phyloP scores from a whole-genome alignment of 2,329 filamentous ascomycete species.

The Scedosporium boydii region DNA sequence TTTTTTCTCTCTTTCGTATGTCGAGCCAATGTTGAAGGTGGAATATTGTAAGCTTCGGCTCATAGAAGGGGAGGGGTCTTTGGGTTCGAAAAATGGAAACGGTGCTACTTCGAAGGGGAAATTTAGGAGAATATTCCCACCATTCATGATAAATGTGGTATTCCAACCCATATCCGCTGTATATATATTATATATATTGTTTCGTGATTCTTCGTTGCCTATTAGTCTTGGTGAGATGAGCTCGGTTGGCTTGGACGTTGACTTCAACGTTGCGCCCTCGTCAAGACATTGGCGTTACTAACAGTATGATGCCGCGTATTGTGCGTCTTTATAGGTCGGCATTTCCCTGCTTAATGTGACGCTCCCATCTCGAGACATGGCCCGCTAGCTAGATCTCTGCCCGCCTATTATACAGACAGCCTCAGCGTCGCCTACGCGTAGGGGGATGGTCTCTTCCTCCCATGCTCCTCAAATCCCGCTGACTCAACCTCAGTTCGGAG shows the following conservation, averaged over 20 bases:
- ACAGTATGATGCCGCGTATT: no score
- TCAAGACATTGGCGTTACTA: no score
- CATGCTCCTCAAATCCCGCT: constrained; percentile 65
- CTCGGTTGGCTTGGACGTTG: background rate
- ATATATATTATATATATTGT: background rate
- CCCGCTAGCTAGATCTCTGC: no score
- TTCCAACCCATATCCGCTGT: background rate
- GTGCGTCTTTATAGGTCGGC: no score
- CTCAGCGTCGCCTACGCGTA: background rate
- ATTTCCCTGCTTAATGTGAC: no score
- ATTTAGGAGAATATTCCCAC: background rate
- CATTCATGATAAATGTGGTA: background rate
- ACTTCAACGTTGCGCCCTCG: no score
- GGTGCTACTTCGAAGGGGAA: background rate
- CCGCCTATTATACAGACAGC: background rate
- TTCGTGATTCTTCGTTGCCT: background rate
- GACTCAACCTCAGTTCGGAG: constrained; percentile 70
- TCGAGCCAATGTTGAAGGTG: background rate
- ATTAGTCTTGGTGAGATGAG: background rate
- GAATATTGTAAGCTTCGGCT: background rate
- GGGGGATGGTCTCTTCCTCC: constrained; percentile 33
- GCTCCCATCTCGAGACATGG: no score
- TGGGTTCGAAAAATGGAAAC: background rate
- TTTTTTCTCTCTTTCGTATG: constrained; percentile 4
- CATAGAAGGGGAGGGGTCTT: constrained; percentile 2